Base-by-base conservation (phyloP, 192 early-diverging fungal species). In the Lobosporangium transversale region DNA sequence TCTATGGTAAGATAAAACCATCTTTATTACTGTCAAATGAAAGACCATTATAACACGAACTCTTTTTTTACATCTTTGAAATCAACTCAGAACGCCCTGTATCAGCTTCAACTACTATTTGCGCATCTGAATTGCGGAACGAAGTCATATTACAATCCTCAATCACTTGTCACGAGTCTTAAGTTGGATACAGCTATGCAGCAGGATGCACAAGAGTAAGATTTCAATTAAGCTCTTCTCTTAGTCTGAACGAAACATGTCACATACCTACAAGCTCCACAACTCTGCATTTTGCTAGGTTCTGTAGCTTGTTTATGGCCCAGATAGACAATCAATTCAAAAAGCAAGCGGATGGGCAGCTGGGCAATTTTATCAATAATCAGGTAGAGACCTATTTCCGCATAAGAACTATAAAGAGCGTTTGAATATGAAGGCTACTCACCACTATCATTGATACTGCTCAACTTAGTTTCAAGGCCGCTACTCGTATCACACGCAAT, bases 121-220 rank as follows among this genome's bases (percentile, higher is more conserved):
- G 51, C 56, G 15, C 56, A 63, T 30, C 44, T 80, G 24, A 59
- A 74, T 36, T 42, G 33, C 5, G 79, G 79, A 32, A n/a, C n/a
- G 12, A 60, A 55, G 48, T 35, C 35, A n/a, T 32, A 47, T 17
- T 80, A 70, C 43, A 78, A 62, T 45, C 79, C 79, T 15, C 44
- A 53, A 3, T 58, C 67, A 24, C 62, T 81, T 7, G 69, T 81
- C 12, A 35, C 48, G 15, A 60, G 55, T 0, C 49, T 81, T n/a
- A 63, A 66, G 40, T 24, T 81, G 54, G 59, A 67, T 31, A 71
- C 58, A n/a, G 47, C 33, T 9, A 64, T 64, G 48, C 78, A 81
- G 21, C 80, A 81, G 29, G 80, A 81, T 44, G 80, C 80, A 7
- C 80, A 81, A 53, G 80, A 81, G 80, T 81, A 76, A 17, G 79